phyloP scores from a whole-genome alignment of 2,329 filamentous ascomycete species.

The Alternaria conjuncta region DNA sequence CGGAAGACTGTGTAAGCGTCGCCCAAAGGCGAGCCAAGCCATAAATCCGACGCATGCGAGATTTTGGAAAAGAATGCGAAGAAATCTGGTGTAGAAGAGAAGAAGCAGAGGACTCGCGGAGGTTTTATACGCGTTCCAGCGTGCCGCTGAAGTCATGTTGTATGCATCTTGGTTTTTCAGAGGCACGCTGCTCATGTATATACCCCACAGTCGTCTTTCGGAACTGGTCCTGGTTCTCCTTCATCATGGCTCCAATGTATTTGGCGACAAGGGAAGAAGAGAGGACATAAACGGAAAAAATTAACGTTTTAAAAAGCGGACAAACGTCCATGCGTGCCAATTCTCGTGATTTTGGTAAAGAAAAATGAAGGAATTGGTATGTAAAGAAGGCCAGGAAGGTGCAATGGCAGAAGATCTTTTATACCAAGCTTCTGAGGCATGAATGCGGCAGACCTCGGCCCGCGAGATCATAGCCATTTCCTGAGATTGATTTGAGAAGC shows the following conservation, averaged over 20 bases:
- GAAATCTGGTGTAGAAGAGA: neutral
- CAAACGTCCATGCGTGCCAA: no score
- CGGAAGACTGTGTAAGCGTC: no score
- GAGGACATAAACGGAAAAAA: no score
- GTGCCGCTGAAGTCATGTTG: neutral
- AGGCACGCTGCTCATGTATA: neutral
- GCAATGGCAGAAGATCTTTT: neutral
- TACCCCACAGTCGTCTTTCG: neutral
- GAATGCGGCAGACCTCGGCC: neutral
- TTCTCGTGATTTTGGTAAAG: no score
- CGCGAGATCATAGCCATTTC: neutral
- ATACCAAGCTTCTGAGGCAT: neutral
- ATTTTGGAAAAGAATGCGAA: neutral
- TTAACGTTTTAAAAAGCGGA: no score
- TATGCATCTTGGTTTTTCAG: neutral
- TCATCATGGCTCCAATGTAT: rapidly evolving
- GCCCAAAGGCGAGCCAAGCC: no score
- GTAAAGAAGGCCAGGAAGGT: no score
- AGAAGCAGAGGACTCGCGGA: neutral
- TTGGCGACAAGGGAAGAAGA: no score
- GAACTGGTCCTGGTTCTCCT: neutral
- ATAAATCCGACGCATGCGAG: rapidly evolving
- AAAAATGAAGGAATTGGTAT: no score
- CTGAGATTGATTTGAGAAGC: neutral
- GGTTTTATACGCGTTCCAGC: neutral